These are phyloP conservation scores for Metschnikowia dekortorum DNA, from an alignment of 805 yeast species.

Conservation along the genomic window DNA sequence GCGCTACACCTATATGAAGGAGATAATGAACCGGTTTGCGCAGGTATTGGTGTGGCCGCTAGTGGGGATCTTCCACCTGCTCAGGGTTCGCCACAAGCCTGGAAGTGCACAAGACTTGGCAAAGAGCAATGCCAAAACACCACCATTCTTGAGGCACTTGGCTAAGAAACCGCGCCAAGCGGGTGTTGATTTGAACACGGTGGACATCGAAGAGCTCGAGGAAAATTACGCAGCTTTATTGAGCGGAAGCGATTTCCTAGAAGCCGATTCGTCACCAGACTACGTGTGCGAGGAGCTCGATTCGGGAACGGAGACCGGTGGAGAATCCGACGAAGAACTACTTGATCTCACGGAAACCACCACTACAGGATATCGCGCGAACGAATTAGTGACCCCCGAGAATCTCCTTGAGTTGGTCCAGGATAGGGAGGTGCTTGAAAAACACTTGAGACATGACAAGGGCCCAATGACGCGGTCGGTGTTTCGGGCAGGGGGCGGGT, in stretches of 20 bases:
- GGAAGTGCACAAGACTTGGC: slow-evolving; percentile 1
- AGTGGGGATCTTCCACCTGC: not conserved
- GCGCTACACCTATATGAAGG: slow-evolving; percentile 19
- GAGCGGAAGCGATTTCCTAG: not conserved
- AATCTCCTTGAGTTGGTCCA: slow-evolving; percentile 12
- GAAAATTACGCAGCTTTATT: not conserved
- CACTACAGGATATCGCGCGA: not conserved
- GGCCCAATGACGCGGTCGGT: slow-evolving; percentile 33
- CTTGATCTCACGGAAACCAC: slow-evolving; percentile 3
- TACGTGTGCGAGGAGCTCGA: slow-evolving; percentile 1
- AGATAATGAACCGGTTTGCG: slow-evolving; percentile 17
- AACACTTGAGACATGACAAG: slow-evolving; percentile 23
- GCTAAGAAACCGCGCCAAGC: not conserved
- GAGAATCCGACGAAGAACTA: slow-evolving; percentile 9
- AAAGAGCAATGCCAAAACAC: slow-evolving; percentile 15
- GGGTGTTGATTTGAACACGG: not conserved
- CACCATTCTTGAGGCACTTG: slow-evolving; percentile 23
- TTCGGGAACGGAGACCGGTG: slow-evolving; percentile 7
- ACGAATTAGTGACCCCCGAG: slow-evolving; percentile 14
- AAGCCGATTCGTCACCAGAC: slow-evolving; percentile 13
- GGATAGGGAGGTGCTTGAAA: slow-evolving; percentile 21
- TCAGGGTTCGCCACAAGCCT: not conserved
- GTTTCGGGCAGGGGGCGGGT: slow-evolving; percentile 12
- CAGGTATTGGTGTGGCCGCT: slow-evolving; percentile 20
- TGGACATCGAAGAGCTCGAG: not conserved